phyloP scores from a whole-genome alignment of 202 grass and related monocot species.

The Cymbopogon flexuosus region DNA sequence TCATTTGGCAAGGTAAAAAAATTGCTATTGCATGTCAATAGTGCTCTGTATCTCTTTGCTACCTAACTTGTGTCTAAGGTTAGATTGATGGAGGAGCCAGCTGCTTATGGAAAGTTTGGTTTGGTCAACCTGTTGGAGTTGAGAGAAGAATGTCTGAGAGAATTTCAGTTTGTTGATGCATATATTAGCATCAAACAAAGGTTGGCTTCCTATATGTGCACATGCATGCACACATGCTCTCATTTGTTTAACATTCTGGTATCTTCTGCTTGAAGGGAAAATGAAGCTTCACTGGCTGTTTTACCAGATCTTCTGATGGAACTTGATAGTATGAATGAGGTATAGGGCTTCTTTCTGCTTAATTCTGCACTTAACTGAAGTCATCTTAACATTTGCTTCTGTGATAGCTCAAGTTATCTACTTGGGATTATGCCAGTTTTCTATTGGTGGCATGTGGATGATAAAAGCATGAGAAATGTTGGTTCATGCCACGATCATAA shows the following conservation, averaged over 20 bases:
- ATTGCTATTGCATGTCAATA: slow-evolving; percentile 1
- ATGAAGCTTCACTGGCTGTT: slow-evolving; percentile 96
- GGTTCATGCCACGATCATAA: not conserved
- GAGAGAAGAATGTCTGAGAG: slow-evolving; percentile 97
- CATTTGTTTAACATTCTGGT: slow-evolving; percentile 18
- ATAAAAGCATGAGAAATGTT: not conserved
- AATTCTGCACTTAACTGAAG: slow-evolving; percentile 16
- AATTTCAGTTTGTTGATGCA: slow-evolving; percentile 95
- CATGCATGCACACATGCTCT: not conserved
- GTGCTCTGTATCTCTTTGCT: slow-evolving; percentile 14
- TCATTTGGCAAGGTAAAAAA: slow-evolving; percentile 81
- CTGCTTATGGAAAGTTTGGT: slow-evolving; percentile 95
- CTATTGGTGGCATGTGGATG: not conserved
- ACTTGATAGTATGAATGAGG: slow-evolving; percentile 95
- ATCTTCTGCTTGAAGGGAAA: slow-evolving; percentile 63
- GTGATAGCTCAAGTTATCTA: not conserved
- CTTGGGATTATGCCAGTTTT: slow-evolving; percentile 18
- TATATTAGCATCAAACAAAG: slow-evolving; percentile 98
- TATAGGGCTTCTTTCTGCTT: slow-evolving; percentile 27
- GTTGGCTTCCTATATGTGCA: slow-evolving; percentile 24
- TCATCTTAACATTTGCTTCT: not conserved
- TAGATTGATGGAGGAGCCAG: slow-evolving; percentile 97
- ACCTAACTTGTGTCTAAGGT: slow-evolving; percentile 30
- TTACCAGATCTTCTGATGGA: slow-evolving; percentile 94
- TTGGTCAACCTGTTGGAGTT: slow-evolving; percentile 86